phyloP scores from a whole-genome alignment of 306 rosid species.

The Hippophae rhamnoides region DNA sequence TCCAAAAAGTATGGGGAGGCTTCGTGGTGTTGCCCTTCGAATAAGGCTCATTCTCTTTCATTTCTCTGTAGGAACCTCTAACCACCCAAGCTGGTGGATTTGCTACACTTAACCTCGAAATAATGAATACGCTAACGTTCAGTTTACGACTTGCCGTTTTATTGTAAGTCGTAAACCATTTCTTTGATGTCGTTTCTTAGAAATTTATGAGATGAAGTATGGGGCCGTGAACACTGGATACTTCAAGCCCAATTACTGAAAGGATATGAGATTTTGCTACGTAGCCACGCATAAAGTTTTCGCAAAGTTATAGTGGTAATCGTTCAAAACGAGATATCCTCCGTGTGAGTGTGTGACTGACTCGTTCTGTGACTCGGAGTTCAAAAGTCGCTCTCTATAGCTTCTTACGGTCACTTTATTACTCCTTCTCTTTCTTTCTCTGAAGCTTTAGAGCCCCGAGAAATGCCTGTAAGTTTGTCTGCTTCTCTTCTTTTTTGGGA shows the following conservation, averaged over 20 bases:
- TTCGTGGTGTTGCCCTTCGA: slow-evolving; percentile 33
- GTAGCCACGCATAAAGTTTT: not conserved
- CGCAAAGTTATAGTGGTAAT: not conserved
- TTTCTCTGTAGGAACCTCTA: slow-evolving; percentile 2
- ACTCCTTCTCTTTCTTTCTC: not conserved
- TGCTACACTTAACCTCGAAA: too few relatives aligned
- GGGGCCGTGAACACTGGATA: not conserved
- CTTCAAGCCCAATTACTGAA: not conserved
- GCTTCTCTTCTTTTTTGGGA: not conserved
- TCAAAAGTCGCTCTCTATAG: not conserved
- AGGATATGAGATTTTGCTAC: not conserved
- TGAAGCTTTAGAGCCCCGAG: slow-evolving; percentile 3
- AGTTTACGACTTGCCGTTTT: not conserved
- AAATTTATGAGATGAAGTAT: not conserved
- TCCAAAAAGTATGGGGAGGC: slow-evolving; percentile 35
- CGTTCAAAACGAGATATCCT: too few relatives aligned
- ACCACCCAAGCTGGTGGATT: not conserved
- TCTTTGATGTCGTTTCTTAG: not conserved
- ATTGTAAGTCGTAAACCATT: too few relatives aligned
- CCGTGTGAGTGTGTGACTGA: not conserved
- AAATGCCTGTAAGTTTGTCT: slow-evolving; percentile 34
- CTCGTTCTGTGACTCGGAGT: not conserved
- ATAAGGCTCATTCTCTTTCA: slow-evolving; percentile 32
- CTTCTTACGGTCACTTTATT: not conserved
- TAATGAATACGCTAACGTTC: too few relatives aligned